Base-by-base conservation (phyloP, 495 filamentous ascomycete species). In the Corynascus novoguineensis region DNA sequence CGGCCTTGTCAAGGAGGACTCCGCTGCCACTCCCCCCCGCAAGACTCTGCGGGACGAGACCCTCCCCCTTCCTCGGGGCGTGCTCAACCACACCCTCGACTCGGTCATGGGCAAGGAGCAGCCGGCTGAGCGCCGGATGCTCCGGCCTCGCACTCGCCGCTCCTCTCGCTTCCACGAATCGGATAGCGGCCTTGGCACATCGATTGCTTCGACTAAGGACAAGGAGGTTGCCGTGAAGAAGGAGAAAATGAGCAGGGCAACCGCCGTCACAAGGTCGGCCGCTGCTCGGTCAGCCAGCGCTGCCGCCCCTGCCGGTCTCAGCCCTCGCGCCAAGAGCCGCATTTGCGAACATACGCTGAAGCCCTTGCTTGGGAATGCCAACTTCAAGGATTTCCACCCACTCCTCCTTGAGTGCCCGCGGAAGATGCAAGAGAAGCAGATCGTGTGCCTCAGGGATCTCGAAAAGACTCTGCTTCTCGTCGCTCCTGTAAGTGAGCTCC, bases 391-490 rank as follows among this genome's bases (percentile, higher is more conserved):
- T 31, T 95, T 92, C 72, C 88, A 88, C 64, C 78, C 84, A 50
- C 79, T 95, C 52, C 79, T 93, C 46, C 74, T 84, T 53, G 83
- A 87, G 61, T 83, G 89, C 61, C 89, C 88, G 8, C 71, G 77
- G 58, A 87, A 87, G 61, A 90, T 95, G 63, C 81, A 83, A 28
- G 80, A 84, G 47, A 89, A 88, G 60, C 83, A 91, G 60, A 91
- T 96, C 57, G 80, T 85, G 57, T 93, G 86, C 73, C 81, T 96
- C 10, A 79, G 91, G 66, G 90, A 95, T 69, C 79, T 95, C 27
- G 90, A 96, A 73, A 95, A 95, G 80, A 90, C 87, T 12, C 73
- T 96, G 46, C 79, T 95, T 61, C 89, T 86, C 70, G 78, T 92
- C 58, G 89, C 91, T 72, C 88, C 88, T 60, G 90, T 95, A 82